A percentile compares a stretch with the other conserved stretches of the same genome.
Conservation (phyloP, 2,329 filamentous ascomycete species). For the Leptoxyphium fumago region DNA sequence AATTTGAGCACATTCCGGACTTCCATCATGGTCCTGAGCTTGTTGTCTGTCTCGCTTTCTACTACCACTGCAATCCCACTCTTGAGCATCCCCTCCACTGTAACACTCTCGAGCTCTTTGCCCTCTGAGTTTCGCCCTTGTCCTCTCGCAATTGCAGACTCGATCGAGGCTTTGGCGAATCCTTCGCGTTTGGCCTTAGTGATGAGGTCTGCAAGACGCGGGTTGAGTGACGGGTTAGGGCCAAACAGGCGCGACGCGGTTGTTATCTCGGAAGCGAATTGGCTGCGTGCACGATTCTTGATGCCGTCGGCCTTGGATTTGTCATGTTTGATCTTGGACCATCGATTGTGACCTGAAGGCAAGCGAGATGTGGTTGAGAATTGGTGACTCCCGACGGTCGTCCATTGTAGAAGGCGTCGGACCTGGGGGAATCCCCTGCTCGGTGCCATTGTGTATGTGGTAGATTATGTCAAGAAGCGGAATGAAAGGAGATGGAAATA, state of each 20-base stretch:
- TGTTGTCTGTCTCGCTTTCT: constrained; percentile 75
- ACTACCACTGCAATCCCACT: constrained; percentile 61
- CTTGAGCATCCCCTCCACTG: constrained; percentile 68
- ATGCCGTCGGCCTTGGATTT: constrained; percentile 75
- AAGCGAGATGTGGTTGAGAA: constrained; percentile 4
- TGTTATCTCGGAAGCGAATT: constrained; percentile 57
- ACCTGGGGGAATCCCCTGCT: constrained; percentile 13
- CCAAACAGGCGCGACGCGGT: constrained; percentile 68
- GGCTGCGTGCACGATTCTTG: constrained; percentile 56
- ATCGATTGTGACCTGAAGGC: constrained; percentile 68
- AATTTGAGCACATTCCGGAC: constrained; percentile 58
- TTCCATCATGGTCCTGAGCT: constrained; percentile 57
- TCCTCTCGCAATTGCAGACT: constrained; percentile 72
- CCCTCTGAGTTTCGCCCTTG: constrained; percentile 70
- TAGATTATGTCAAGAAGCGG: background rate
- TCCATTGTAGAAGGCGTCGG: background rate
- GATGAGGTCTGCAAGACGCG: constrained; percentile 59
- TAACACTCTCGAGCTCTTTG: constrained; percentile 58
- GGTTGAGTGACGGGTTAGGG: constrained; percentile 57
- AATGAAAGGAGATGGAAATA: too few species aligned
- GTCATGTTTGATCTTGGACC: constrained; percentile 92
- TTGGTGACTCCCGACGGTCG: background rate
- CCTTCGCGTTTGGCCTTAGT: constrained; percentile 68
- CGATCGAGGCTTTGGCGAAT: constrained; percentile 72
- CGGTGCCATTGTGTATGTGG: constrained; percentile 13